Conservation (phyloP, 352 stramenopile genomes). For the Lagenidium sp. region DNA sequence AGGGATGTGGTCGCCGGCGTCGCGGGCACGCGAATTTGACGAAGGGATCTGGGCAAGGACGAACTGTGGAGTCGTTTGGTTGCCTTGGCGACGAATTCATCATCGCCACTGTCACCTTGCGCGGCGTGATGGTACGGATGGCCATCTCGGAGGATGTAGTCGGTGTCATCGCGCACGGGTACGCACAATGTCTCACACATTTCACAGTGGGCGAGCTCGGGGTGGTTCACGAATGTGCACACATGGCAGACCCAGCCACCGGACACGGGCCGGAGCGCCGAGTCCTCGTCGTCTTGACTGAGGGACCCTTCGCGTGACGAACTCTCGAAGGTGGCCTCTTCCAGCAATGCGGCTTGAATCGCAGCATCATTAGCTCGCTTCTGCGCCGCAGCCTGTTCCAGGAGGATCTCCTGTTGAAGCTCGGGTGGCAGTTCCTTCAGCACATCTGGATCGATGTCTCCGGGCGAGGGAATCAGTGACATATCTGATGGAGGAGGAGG, state of each 20-base stretch:
- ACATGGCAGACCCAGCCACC: slow-evolving; percentile 50
- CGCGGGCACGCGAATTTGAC: slow-evolving; percentile 29
- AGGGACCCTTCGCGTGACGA: not conserved
- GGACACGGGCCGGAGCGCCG: slow-evolving; percentile 1
- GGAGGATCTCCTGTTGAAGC: slow-evolving; percentile 44
- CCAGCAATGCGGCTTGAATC: too few species aligned
- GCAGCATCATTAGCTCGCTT: slow-evolving; percentile 16
- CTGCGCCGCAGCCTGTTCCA: slow-evolving; percentile 9
- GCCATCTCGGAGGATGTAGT: too few species aligned
- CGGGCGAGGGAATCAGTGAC: not conserved
- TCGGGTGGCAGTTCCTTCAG: slow-evolving; percentile 42
- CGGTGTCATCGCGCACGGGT: too few species aligned
- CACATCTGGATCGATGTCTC: slow-evolving; percentile 31
- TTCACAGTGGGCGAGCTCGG: slow-evolving; percentile 51
- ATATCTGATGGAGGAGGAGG: not conserved
- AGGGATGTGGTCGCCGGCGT: slow-evolving; percentile 35
- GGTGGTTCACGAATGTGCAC: slow-evolving; percentile 79
- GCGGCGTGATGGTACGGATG: too few species aligned
- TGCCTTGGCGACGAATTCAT: slow-evolving; percentile 10
- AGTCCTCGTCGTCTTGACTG: not conserved
- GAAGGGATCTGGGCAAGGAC: slow-evolving; percentile 29
- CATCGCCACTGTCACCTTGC: slow-evolving; percentile 7
- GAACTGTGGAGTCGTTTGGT: slow-evolving; percentile 15
- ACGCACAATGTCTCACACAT: slow-evolving; percentile 51
- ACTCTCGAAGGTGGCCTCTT: slow-evolving; percentile 1